phyloP scores from a whole-genome alignment of 192 early-diverging fungal species.

The Umbelopsis isabellina region DNA sequence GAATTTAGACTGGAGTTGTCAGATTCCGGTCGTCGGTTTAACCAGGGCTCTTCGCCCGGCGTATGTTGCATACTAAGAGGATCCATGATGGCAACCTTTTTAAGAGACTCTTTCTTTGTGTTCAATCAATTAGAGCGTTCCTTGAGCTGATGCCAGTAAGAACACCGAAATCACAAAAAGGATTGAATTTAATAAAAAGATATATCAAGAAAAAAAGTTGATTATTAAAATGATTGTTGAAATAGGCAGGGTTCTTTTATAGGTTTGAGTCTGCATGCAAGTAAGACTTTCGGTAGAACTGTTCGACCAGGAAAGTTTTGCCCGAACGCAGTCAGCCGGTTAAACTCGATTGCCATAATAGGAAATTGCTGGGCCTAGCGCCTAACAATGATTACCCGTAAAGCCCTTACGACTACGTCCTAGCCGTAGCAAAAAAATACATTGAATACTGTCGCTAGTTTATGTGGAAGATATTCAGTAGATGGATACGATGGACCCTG shows the following conservation, averaged over 20 bases:
- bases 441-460: too few relatives aligned
- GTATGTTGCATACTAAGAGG: constrained; percentile 8
- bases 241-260: neutral
- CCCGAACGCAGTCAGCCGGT: neutral
- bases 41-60: constrained; percentile 17
- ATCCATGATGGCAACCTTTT: constrained; percentile 14
- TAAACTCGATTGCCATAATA: neutral
- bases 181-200: too few relatives aligned
- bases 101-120: too few relatives aligned
- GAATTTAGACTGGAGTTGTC: neutral
- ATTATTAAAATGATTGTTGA: neutral
- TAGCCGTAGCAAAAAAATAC: too few relatives aligned
- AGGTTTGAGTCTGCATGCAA: neutral
- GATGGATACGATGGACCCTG: too few relatives aligned
- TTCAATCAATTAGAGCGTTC: too few relatives aligned
- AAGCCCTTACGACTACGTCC: too few relatives aligned
- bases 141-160: too few relatives aligned
- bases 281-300: constrained; percentile 6
- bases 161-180: too few relatives aligned
- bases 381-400: constrained; percentile 1
- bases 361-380: neutral
- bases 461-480: too few relatives aligned
- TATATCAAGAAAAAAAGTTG: too few relatives aligned
- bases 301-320: constrained; percentile 22
- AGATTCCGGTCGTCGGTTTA: neutral